These are phyloP conservation scores for Syzygium grande DNA, from an alignment of 345 rosid species.

Conservation along the genomic window DNA sequence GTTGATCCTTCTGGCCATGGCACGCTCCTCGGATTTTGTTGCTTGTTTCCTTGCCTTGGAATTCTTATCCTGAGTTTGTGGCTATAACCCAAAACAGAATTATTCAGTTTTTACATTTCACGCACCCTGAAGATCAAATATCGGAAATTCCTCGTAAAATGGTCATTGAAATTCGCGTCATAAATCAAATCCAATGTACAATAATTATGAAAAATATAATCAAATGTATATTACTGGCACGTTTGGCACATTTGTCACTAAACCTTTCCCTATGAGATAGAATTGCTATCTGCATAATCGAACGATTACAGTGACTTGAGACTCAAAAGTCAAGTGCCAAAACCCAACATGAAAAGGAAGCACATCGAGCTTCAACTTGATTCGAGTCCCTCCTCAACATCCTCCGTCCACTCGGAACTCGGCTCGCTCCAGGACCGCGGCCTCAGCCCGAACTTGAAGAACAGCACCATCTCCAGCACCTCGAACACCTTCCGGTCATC, in stretches of 20 bases:
- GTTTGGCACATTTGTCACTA: background rate
- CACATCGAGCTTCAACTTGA: background rate
- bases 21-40: background rate
- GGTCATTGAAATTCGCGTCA: background rate
- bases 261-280: background rate
- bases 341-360: background rate
- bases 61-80: background rate
- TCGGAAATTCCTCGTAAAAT: background rate
- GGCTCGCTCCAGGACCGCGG: slow-evolving; percentile 90
- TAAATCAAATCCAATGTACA: background rate
- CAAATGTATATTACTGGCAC: background rate
- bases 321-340: background rate
- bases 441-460: slow-evolving; percentile 42
- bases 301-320: background rate
- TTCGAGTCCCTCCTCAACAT: slow-evolving; percentile 4
- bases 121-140: background rate
- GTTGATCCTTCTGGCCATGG: rapidly evolving
- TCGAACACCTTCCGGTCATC: slow-evolving; percentile 57
- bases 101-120: background rate
- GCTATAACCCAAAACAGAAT: background rate
- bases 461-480: slow-evolving; percentile 70
- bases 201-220: background rate
- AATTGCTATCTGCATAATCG: background rate
- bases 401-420: slow-evolving; percentile 56
- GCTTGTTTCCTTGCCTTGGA: rapidly evolving